Evolutionary conservation across 352 stramenopile species (phyloP).

Genomic region (Globisporangium recalcitrans): DNA sequence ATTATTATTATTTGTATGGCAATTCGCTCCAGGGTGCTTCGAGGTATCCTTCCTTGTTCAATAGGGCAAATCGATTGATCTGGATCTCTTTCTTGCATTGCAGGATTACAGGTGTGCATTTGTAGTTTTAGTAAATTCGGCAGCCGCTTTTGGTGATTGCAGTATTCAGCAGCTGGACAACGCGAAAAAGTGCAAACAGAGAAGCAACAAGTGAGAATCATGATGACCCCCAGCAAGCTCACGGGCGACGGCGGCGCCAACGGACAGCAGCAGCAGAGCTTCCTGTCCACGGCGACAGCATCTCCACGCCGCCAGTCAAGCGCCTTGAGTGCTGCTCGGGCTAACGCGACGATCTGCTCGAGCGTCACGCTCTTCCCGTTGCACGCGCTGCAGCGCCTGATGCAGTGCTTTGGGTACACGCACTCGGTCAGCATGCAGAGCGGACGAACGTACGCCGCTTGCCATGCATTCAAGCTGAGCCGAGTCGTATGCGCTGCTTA

Average conservation of each 20-base stretch:
- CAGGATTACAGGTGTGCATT: background rate
- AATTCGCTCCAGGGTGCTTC: too few relatives aligned
- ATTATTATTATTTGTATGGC: constrained; percentile 1
- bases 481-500: background rate
- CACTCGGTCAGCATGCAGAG: constrained; percentile 64
- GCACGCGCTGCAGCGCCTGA: constrained; percentile 49
- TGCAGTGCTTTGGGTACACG: constrained; percentile 72
- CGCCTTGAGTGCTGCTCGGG: constrained; percentile 18
- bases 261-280: constrained; percentile 19
- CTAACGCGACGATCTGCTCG: constrained; percentile 33
- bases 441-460: constrained; percentile 53
- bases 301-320: background rate
- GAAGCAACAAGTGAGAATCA: background rate
- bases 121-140: background rate
- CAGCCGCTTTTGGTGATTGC: background rate
- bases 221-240: constrained; percentile 5
- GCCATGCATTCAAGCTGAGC: background rate
- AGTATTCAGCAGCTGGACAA: background rate
- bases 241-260: background rate
- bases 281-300: constrained; percentile 22
- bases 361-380: constrained; percentile 58
- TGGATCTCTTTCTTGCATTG: too few relatives aligned
- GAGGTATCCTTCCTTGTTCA: too few relatives aligned
- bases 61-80: too few relatives aligned
- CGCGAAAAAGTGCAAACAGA: background rate